phyloP scores from a whole-genome alignment of 2,329 filamentous ascomycete genomes.

The Diaporthe citriasiana region DNA sequence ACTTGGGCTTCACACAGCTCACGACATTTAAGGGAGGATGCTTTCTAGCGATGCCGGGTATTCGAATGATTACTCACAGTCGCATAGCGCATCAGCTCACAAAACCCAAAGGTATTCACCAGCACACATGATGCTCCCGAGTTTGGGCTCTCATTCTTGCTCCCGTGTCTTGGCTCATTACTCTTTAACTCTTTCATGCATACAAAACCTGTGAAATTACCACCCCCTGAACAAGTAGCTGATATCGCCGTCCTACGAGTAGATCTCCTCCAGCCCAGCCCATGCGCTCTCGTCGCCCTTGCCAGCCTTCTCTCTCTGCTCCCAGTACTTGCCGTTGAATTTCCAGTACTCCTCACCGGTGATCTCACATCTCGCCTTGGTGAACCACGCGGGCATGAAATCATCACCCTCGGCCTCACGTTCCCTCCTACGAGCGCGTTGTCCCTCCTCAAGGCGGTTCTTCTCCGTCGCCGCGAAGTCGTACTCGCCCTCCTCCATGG shows the following conservation, averaged over 20 bases:
- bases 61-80: not conserved
- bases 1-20: not conserved
- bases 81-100: not conserved
- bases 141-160: not conserved
- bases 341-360: conserved; percentile 94
- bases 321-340: conserved; percentile 92
- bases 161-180: conserved; percentile 23
- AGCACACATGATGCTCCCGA: not conserved
- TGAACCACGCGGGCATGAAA: conserved; percentile 89
- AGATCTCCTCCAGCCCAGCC: conserved; percentile 84
- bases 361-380: conserved; percentile 76
- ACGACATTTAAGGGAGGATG: too few species aligned
- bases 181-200: not conserved
- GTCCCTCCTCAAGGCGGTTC: conserved; percentile 92
- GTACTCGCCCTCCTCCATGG: conserved; percentile 99
- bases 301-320: conserved; percentile 75
- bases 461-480: conserved; percentile 94
- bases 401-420: conserved; percentile 85
- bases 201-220: conserved; percentile 16
- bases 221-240: conserved; percentile 25
- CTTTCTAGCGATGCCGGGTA: not conserved
- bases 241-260: conserved; percentile 49
- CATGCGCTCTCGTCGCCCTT: conserved; percentile 71
- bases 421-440: conserved; percentile 80
- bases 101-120: not conserved